Conservation (phyloP, 2,329 filamentous ascomycete genomes). For the Phyllosticta citribraziliensis region DNA sequence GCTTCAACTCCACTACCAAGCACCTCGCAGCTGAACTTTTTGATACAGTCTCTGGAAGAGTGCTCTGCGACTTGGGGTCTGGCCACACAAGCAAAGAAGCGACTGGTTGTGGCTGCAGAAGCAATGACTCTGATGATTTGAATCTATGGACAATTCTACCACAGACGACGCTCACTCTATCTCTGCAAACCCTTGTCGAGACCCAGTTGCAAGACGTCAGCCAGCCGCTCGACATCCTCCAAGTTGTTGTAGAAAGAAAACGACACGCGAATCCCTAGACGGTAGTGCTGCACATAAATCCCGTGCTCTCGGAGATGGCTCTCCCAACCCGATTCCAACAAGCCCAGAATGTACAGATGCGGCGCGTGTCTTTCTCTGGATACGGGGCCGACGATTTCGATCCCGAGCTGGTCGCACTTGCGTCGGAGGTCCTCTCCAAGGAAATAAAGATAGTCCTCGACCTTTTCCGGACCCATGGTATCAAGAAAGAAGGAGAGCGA, state of each 20-base stretch:
- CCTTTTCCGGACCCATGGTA: not conserved
- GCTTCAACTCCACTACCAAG: too few species aligned
- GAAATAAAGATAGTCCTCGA: not conserved
- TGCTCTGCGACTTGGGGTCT: too few species aligned
- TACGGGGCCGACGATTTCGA: not conserved
- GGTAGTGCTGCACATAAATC: not conserved
- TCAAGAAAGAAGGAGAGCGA: not conserved
- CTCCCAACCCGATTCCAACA: not conserved
- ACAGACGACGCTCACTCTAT: too few species aligned
- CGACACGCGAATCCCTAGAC: not conserved
- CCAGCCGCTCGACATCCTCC: not conserved
- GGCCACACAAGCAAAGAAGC: too few species aligned
- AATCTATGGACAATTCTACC: too few species aligned
- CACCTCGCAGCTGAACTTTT: too few species aligned
- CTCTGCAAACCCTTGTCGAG: too few species aligned
- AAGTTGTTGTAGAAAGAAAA: not conserved
- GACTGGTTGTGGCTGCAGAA: too few species aligned
- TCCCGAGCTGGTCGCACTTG: not conserved
- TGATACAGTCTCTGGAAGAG: too few species aligned
- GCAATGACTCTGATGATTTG: too few species aligned
- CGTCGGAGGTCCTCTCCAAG: not conserved
- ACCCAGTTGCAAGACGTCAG: not conserved
- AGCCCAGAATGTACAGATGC: not conserved
- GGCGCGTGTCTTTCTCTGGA: not conserved
- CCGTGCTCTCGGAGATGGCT: not conserved